A percentile compares a stretch with the other conserved stretches of the same genome.
Conservation (phyloP, 805 yeast species). For the Teunomyces funiuensis region DNA sequence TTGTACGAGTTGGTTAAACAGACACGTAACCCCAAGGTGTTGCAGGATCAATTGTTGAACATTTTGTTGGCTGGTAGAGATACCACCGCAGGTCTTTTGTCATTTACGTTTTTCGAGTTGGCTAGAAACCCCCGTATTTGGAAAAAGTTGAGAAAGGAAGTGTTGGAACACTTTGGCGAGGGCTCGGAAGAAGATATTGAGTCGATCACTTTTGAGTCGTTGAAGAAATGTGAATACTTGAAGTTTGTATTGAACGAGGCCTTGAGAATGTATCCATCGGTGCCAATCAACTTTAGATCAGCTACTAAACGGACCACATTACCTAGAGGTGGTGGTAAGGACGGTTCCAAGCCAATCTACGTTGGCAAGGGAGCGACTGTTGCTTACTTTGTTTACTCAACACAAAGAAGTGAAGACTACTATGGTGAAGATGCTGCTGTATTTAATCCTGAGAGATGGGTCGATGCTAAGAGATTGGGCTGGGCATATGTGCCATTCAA, state of each 20-base stretch:
- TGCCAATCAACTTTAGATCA: slow-evolving; percentile 26
- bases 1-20: slow-evolving; percentile 29
- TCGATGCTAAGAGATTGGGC: slow-evolving; percentile 18
- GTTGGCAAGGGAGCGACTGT: slow-evolving; percentile 25
- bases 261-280: slow-evolving; percentile 29
- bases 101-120: slow-evolving; percentile 24
- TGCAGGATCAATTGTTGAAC: slow-evolving; percentile 28
- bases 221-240: slow-evolving; percentile 28
- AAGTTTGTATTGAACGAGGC: slow-evolving; percentile 25
- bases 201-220: slow-evolving; percentile 21
- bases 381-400: slow-evolving; percentile 29
- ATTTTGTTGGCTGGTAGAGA: slow-evolving; percentile 31
- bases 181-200: slow-evolving; percentile 22
- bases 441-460: slow-evolving; percentile 28
- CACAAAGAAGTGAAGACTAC: slow-evolving; percentile 38
- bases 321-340: slow-evolving; percentile 26
- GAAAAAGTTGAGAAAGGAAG: slow-evolving; percentile 20
- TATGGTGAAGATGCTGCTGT: slow-evolving; percentile 24
- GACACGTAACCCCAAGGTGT: slow-evolving; percentile 23
- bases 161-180: slow-evolving; percentile 19
- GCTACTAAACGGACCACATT: slow-evolving; percentile 25
- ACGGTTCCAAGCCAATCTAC: slow-evolving; percentile 16
- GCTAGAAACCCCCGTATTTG: slow-evolving; percentile 22
- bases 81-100: slow-evolving; percentile 29
- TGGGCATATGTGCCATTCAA: slow-evolving; percentile 30